Conservation (phyloP, 192 early-diverging fungal species). For the Linderina pennispora region DNA sequence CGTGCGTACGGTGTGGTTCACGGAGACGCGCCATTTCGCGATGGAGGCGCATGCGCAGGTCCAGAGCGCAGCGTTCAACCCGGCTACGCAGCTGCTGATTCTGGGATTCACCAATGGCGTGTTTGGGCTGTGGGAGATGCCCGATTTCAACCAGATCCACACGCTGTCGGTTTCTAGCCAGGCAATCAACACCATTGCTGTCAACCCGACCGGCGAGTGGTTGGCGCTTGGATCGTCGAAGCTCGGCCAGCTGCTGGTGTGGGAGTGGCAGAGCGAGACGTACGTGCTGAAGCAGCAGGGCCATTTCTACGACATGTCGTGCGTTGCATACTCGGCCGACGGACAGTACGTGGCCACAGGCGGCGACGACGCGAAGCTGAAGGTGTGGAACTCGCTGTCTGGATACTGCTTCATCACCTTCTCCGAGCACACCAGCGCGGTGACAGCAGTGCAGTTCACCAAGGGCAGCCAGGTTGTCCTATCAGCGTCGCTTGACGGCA, state of each 20-base stretch:
- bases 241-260: conserved; percentile 94
- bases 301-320: conserved; percentile 92
- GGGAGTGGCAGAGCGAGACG: conserved; percentile 99
- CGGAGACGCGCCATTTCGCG: conserved; percentile 69
- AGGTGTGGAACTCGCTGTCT: conserved; percentile 93
- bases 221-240: conserved; percentile 88
- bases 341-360: conserved; percentile 94
- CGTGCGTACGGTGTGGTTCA: conserved; percentile 40
- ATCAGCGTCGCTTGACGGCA: conserved; percentile 94
- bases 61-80: conserved; percentile 71
- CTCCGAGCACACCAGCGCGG: conserved; percentile 77
- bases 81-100: conserved; percentile 64
- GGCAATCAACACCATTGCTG: conserved; percentile 80
- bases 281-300: conserved; percentile 99
- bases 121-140: conserved; percentile 98
- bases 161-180: conserved; percentile 94
- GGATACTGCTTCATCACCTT: conserved; percentile 99
- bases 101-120: conserved; percentile 90
- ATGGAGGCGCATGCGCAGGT: conserved; percentile 73
- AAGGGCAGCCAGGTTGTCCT: conserved; percentile 87
- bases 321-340: conserved; percentile 82
- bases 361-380: conserved; percentile 95
- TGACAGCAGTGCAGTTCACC: conserved; percentile 83
- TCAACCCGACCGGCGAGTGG: conserved; percentile 95
- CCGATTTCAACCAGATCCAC: conserved; percentile 90